Base-by-base conservation (phyloP, 805 yeast genomes). In the Wickerhamomyces queroliae region DNA sequence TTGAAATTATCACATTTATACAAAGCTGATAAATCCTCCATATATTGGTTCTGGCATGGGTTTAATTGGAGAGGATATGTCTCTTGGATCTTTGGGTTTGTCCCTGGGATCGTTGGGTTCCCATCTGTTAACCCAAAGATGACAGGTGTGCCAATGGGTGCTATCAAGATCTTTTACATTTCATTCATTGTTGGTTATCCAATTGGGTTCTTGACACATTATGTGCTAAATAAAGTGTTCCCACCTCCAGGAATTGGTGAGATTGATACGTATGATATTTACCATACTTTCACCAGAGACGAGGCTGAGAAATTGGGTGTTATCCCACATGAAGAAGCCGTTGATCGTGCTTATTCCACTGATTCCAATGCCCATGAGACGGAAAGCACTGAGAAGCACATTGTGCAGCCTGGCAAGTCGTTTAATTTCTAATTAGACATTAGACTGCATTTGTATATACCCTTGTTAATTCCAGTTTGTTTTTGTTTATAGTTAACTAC, bases 21-120 rank as follows among this genome's bases (percentile, higher is more conserved):
- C 53, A 55, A 59, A 16, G 52, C 49, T 16, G 42, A 52, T 23
- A 37, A 53, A 3, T 44, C 52, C 7, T 67, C 70, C 7, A 58
- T 58, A 23, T 75, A 70, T 49, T 71, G 67, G 63, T 67, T 67
- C 52, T 54, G 53, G 43, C 44, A 55, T 24, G 79, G 78, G 9
- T 35, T 65, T 45, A 70, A 74, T 50, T 65, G 66, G 63, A 60
- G 70, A 47, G 64, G 67, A 13, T 38, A 66, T 11, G 35, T 58
- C 4, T 58, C 67, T 9, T 71, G 70, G 66, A 31, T 61, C 10
- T 45, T 58, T 32, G 64, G 67, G n/a, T 56, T 63, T 37, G 62
- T 62, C 12, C 72, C 71, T 19, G 68, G 68, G 26, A 46, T 70
- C 15, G 67, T 72, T 15, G 75, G 75, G 1, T 55, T 70, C 36